Percentiles rank a stretch among this genome's conserved stretches.
phyloP scores from a whole-genome alignment of 768 basidiomycete species.

The Auricularia sp. region DNA sequence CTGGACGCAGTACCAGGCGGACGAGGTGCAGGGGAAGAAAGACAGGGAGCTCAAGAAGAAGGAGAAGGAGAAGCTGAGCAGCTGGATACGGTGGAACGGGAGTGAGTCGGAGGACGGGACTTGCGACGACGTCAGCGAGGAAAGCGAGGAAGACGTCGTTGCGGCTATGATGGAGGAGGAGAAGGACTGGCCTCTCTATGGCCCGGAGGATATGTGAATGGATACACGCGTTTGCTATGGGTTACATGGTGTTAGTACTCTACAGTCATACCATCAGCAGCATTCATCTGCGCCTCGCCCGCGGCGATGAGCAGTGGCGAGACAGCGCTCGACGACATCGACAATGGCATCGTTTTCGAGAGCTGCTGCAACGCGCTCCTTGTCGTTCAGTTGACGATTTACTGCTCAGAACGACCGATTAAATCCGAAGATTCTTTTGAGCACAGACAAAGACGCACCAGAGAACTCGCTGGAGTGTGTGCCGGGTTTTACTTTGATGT shows the following conservation, averaged over 20 bases:
- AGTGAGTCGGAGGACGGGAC: no score
- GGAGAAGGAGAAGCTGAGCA: no score
- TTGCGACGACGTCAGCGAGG: no score
- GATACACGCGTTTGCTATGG: neutral
- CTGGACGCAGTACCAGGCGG: no score
- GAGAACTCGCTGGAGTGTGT: slow-evolving; percentile 93
- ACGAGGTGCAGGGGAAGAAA: no score
- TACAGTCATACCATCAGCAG: neutral
- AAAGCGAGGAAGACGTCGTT: no score
- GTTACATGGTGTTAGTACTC: neutral
- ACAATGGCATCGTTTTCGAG: slow-evolving; percentile 83
- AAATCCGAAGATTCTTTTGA: neutral
- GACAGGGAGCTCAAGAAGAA: no score
- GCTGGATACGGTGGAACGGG: no score
- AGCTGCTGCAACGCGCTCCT: slow-evolving; percentile 95
- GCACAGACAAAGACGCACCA: slow-evolving; percentile 34
- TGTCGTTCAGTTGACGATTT: slow-evolving; percentile 98
- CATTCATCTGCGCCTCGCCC: slow-evolving; percentile 11
- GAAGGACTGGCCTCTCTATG: no score
- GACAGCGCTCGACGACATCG: slow-evolving; percentile 76
- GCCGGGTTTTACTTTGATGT: slow-evolving; percentile 85
- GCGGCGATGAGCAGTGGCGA: slow-evolving; percentile 33
- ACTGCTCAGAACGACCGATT: slow-evolving; percentile 36
- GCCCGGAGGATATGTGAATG: neutral
- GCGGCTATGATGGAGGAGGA: no score